A percentile compares a stretch with the other conserved stretches of the same genome.
Evolutionary conservation across 768 basidiomycete species (phyloP).

Genomic region (Gyrodon lividus): DNA sequence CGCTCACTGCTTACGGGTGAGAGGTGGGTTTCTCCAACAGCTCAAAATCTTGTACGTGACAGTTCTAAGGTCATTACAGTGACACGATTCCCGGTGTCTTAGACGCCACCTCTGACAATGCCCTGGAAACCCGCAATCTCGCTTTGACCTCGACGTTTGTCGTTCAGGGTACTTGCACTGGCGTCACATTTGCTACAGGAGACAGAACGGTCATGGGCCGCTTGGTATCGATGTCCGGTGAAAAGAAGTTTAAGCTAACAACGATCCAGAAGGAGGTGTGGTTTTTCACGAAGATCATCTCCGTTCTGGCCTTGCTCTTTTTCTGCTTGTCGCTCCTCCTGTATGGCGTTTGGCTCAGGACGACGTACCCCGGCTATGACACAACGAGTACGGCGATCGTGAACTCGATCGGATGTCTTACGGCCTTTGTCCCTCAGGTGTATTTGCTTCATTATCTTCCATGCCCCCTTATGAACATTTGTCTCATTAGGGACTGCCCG

Average conservation of each 20-base stretch:
- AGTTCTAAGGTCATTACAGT: conserved; percentile 19
- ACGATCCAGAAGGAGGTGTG: conserved; percentile 47
- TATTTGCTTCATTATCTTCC: not conserved
- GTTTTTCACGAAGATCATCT: conserved; percentile 54
- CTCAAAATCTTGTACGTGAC: not conserved
- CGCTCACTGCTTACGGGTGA: conserved; percentile 51
- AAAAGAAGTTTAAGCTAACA: conserved; percentile 44
- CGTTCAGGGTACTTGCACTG: conserved; percentile 40
- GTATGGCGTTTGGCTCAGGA: conserved; percentile 41
- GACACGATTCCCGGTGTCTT: conserved; percentile 44
- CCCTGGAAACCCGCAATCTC: conserved; percentile 46
- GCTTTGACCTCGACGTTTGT: conserved; percentile 46
- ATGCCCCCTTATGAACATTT: not conserved
- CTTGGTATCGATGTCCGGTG: conserved; percentile 51
- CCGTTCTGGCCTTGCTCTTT: conserved; percentile 36
- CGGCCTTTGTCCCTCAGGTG: conserved; percentile 42
- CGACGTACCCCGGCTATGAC: conserved; percentile 30
- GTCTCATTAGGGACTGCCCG: conserved; percentile 31
- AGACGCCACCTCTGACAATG: conserved; percentile 45
- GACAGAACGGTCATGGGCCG: conserved; percentile 48
- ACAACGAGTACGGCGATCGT: conserved; percentile 35
- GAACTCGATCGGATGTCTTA: conserved; percentile 38
- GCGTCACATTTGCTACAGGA: conserved; percentile 41
- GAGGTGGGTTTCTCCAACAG: conserved; percentile 22
- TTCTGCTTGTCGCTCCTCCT: conserved; percentile 41